Conservation (phyloP, 1,284 basidiomycete species). For the Mycena sp. region DNA sequence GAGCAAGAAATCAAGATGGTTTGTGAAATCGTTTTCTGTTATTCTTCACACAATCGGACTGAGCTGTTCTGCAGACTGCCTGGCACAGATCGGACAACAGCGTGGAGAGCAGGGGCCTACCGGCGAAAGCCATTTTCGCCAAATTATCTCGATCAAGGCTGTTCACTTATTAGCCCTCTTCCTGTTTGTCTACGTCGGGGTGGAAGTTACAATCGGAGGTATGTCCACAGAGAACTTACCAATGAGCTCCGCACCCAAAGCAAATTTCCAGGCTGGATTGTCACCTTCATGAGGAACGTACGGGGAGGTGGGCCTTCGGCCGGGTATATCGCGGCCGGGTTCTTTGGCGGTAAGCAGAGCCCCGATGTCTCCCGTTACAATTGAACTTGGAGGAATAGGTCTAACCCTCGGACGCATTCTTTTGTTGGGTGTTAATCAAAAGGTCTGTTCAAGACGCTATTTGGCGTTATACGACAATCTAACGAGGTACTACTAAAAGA, state of each 20-base stretch:
- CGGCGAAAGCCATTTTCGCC: slow-evolving; percentile 57
- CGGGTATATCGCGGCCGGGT: slow-evolving; percentile 51
- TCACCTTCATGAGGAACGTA: slow-evolving; percentile 53
- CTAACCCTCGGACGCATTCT: slow-evolving; percentile 57
- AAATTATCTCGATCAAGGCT: slow-evolving; percentile 59
- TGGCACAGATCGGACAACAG: slow-evolving; percentile 49
- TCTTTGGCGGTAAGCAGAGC: slow-evolving; percentile 47
- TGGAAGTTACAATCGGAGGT: slow-evolving; percentile 73
- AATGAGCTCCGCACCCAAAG: background rate
- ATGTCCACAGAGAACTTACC: slow-evolving; percentile 16
- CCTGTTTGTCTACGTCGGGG: slow-evolving; percentile 70
- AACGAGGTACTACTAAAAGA: slow-evolving; percentile 16
- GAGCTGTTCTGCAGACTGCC: slow-evolving; percentile 46
- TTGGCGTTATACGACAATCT: background rate
- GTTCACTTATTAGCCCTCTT: slow-evolving; percentile 70
- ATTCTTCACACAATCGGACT: background rate
- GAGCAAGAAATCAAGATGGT: slow-evolving; percentile 58
- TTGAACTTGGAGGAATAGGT: slow-evolving; percentile 32
- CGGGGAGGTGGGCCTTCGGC: slow-evolving; percentile 46
- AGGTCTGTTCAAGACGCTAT: slow-evolving; percentile 39
- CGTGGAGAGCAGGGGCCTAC: slow-evolving; percentile 42
- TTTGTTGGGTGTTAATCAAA: slow-evolving; percentile 60
- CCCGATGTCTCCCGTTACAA: too few species aligned
- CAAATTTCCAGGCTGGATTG: slow-evolving; percentile 52
- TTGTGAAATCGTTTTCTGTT: slow-evolving; percentile 24